A percentile compares a stretch with the other conserved stretches of the same genome.
phyloP scores from a whole-genome alignment of 1,284 basidiomycete genomes.

The Rugosomyces carneus region DNA sequence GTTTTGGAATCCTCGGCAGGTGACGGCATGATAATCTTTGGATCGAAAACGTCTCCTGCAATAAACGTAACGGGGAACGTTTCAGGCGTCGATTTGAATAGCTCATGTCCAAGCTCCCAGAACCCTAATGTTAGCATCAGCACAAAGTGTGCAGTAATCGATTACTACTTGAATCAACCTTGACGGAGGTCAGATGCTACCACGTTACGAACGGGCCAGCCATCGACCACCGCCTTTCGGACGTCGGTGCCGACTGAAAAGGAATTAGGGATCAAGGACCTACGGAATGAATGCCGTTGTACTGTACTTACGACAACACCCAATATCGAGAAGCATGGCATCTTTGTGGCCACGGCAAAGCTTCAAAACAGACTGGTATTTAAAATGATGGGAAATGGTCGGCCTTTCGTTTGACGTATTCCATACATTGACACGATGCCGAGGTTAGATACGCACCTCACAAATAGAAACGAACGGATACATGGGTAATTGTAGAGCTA shows the following conservation, averaged over 20 bases:
- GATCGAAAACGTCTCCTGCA: constrained; percentile 40
- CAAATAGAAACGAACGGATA: constrained; percentile 36
- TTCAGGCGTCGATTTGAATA: constrained; percentile 30
- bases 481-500: constrained; percentile 35
- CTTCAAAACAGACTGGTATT: constrained; percentile 36
- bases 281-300: not conserved
- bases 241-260: constrained; percentile 23
- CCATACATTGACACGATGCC: not conserved
- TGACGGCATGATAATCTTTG: constrained; percentile 25
- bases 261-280: not conserved
- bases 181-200: constrained; percentile 27
- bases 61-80: constrained; percentile 41
- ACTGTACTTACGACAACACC: constrained; percentile 40
- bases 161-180: constrained; percentile 14
- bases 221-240: constrained; percentile 22
- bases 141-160: not conserved
- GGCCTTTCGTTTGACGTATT: constrained; percentile 23
- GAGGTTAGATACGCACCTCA: constrained; percentile 23
- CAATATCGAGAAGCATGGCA: constrained; percentile 43
- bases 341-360: constrained; percentile 31
- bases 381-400: constrained; percentile 37
- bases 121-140: constrained; percentile 21
- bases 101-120: constrained; percentile 33
- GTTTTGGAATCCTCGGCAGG: constrained; percentile 18
- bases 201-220: constrained; percentile 21